These are phyloP conservation scores for Aspergillus indologenus DNA, from an alignment of 495 filamentous ascomycete genomes.

Conservation along the genomic window DNA sequence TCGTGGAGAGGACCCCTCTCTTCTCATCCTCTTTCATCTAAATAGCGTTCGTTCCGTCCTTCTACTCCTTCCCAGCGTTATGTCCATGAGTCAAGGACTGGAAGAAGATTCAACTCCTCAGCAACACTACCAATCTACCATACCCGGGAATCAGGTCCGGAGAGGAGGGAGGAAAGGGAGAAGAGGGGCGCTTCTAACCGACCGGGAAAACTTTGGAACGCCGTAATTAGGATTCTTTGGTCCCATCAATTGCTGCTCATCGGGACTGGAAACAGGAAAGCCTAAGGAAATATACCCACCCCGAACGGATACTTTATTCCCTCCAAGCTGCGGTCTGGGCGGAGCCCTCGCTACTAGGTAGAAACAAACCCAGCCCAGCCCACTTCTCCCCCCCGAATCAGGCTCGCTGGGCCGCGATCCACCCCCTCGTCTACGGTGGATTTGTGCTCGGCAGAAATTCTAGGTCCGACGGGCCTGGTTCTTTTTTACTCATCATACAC, in stretches of 20 bases:
- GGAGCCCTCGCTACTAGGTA: constrained; percentile 24
- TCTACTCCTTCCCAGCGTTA: not conserved
- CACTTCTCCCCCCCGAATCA: constrained; percentile 11
- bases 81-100: not conserved
- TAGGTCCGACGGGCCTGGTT: not conserved
- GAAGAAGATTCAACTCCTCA: too few species aligned
- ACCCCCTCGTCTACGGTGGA: constrained; percentile 16
- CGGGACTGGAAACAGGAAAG: not conserved
- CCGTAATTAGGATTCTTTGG: not conserved
- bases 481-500: not conserved
- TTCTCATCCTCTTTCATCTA: not conserved
- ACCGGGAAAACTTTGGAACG: not conserved
- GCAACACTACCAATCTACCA: not conserved
- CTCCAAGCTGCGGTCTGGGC: constrained; percentile 27
- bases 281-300: constrained; percentile 12
- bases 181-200: not conserved
- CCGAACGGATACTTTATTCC: constrained; percentile 24
- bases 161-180: not conserved
- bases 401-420: constrained; percentile 14
- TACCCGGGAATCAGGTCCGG: not conserved
- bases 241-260: not conserved
- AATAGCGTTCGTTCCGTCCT: too few species aligned
- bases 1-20: not conserved
- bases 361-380: not conserved
- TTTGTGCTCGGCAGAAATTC: not conserved